These are phyloP conservation scores for Mycena kentingensis DNA, from an alignment of 768 basidiomycete species.

Conservation along the genomic window DNA sequence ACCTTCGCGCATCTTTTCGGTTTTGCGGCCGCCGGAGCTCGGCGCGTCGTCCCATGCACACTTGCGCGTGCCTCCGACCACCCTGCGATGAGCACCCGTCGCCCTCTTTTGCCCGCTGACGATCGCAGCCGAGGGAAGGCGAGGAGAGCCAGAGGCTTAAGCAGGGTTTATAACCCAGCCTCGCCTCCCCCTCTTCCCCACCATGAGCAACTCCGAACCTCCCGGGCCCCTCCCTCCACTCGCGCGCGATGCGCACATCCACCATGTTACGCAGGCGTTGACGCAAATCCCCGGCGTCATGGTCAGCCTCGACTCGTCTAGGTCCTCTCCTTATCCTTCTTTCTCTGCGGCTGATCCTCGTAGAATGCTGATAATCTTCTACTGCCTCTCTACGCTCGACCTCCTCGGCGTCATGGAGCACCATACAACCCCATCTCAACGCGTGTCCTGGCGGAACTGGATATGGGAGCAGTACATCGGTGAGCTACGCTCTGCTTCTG, in stretches of 20 bases:
- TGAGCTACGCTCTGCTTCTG: constrained; percentile 24
- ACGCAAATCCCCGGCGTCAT: constrained; percentile 72
- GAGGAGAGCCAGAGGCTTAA: too few relatives aligned
- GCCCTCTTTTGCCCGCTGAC: too few relatives aligned
- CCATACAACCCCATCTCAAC: constrained; percentile 51
- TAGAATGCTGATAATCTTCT: constrained; percentile 86
- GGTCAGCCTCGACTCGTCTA: constrained; percentile 69
- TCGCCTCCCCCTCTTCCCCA: not conserved
- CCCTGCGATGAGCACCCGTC: too few relatives aligned
- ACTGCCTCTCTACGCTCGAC: constrained; percentile 84
- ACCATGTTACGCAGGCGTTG: constrained; percentile 68
- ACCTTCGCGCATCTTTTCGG: too few relatives aligned
- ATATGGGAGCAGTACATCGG: constrained; percentile 86
- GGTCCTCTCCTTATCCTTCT: constrained; percentile 43
- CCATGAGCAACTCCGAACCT: constrained; percentile 4
- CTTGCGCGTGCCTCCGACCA: too few relatives aligned
- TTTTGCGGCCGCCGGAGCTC: too few relatives aligned
- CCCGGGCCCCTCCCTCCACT: constrained; percentile 28
- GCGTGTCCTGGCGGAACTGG: constrained; percentile 73
- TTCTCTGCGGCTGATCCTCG: constrained; percentile 7
- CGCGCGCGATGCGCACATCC: constrained; percentile 55
- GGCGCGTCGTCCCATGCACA: too few relatives aligned
- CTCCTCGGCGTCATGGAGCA: constrained; percentile 57
- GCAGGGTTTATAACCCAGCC: too few relatives aligned
- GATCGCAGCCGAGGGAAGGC: too few relatives aligned